A percentile compares a stretch with the other conserved stretches of the same genome.
Conservation (phyloP, 2,329 filamentous ascomycete species). For the Mollisiaceae sp. region DNA sequence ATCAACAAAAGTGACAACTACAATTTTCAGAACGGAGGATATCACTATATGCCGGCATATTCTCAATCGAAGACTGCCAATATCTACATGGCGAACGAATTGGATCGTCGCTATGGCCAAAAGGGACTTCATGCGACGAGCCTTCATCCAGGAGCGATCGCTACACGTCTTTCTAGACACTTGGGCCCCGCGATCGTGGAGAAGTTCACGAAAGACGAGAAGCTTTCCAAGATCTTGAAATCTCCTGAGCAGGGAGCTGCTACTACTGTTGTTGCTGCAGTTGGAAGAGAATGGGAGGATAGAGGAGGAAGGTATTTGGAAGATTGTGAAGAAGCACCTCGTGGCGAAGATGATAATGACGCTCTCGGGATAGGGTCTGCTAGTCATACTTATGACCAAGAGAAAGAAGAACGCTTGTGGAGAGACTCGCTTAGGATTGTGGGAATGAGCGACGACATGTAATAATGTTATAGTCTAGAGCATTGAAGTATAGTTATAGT, state of each 20-base stretch:
- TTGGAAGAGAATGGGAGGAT: slow-evolving; percentile 48
- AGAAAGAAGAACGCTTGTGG: slow-evolving; percentile 44
- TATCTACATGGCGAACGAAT: slow-evolving; percentile 52
- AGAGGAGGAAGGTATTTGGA: slow-evolving; percentile 33
- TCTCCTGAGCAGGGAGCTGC: slow-evolving; percentile 49
- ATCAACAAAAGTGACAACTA: slow-evolving; percentile 46
- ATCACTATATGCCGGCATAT: slow-evolving; percentile 46
- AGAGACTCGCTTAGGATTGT: slow-evolving; percentile 44
- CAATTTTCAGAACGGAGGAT: slow-evolving; percentile 40
- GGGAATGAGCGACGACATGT: slow-evolving; percentile 33
- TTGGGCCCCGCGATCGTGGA: slow-evolving; percentile 45
- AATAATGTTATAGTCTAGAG: neutral
- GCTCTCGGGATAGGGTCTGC: neutral
- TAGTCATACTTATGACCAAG: slow-evolving; percentile 6
- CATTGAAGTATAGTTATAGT: too few species aligned
- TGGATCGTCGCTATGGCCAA: slow-evolving; percentile 50
- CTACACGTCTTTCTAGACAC: slow-evolving; percentile 39
- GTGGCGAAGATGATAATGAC: neutral
- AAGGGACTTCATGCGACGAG: slow-evolving; percentile 46
- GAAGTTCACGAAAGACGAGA: slow-evolving; percentile 41
- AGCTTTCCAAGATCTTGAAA: slow-evolving; percentile 40
- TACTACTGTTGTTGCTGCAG: slow-evolving; percentile 48
- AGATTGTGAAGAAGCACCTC: neutral
- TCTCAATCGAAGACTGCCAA: slow-evolving; percentile 52
- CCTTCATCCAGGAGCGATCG: slow-evolving; percentile 48